A percentile compares a stretch with the other conserved stretches of the same genome.
Evolutionary conservation across 352 stramenopile species (phyloP).

Genomic region (Phytophthora hibernalis): DNA sequence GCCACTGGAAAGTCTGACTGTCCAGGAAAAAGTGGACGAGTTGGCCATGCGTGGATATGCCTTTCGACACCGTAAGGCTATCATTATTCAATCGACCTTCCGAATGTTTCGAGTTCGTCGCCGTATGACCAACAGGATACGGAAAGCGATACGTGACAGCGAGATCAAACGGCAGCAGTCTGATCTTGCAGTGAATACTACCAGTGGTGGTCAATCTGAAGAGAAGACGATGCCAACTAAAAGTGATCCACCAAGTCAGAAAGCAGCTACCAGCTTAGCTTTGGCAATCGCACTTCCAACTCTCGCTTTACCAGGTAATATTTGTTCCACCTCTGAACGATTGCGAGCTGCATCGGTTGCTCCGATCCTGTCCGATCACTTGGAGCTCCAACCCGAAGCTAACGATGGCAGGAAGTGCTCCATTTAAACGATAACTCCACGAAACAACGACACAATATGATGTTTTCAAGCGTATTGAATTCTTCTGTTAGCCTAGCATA

Average conservation of each 20-base stretch:
- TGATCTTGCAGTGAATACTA: not conserved
- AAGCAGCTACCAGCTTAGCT: constrained; percentile 7
- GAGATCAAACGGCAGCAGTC: constrained; percentile 12
- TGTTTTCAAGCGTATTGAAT: constrained; percentile 4
- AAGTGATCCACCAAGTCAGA: constrained; percentile 1
- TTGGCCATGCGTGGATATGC: constrained; percentile 77
- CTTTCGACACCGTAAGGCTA: constrained; percentile 60
- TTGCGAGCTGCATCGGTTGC: constrained; percentile 21
- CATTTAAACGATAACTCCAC: constrained; percentile 19
- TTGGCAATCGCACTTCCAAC: constrained; percentile 8
- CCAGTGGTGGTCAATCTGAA: not conserved
- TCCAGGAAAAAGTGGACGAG: constrained; percentile 87
- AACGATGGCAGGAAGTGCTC: constrained; percentile 29
- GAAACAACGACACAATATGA: not conserved
- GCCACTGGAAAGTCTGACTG: constrained; percentile 72
- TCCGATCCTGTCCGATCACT: constrained; percentile 32
- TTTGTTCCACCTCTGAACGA: constrained; percentile 17
- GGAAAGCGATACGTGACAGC: constrained; percentile 16
- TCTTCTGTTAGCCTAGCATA: constrained; percentile 6
- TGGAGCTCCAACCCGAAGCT: constrained; percentile 37
- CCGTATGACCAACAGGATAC: constrained; percentile 23
- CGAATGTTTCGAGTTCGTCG: constrained; percentile 61
- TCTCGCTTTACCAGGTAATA: constrained; percentile 2
- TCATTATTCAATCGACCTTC: constrained; percentile 73
- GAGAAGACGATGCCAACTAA: not conserved